Evolutionary conservation across 2,329 filamentous ascomycete species (phyloP), one percentile per base, ranked within the genome.

Genomic region (Hypoxylon sp.): DNA sequence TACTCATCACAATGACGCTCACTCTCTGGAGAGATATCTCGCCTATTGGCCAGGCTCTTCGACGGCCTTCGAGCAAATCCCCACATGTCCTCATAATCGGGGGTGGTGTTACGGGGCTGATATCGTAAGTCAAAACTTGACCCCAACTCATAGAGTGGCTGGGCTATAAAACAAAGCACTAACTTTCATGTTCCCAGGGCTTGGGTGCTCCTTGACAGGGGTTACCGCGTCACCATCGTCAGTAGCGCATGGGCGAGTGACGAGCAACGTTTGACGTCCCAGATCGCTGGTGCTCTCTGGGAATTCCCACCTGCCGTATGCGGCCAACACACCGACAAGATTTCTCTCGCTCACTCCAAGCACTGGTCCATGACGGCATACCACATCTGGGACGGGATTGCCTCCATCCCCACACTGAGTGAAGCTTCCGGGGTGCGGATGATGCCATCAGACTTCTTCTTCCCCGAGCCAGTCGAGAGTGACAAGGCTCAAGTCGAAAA

Each of bases 281-380:
- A 85, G 68, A 82, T 84, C 57, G 82, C 82, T 0, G 83, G 82
- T 11, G 82, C 83, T 0, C 77, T 85, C 1, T 85, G 83, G 83
- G 82, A 85, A 66, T 82, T 77, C 57, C 82, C 83, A 27, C 82
- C 83, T 0, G 82, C 81, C 0, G 81, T 81, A 1, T 85, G 83
- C 66, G 83, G 82, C 2, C 77, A 79, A 33, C 81, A 84, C 59
- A 81, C 79, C 1, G 80, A 82, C 71, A 76, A 77, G 48, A 80
- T 81, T 50, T 82, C 79, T 0, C 74, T 82, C 14, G 76, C 79
- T 8, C 75, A 81, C 57, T 82, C 80, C 2, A 82, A 82, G 71
- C 73, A 73, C 37, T 83, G 81, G 81, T 79, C 77, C 59, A 81
- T 83, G 78, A 79, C 76, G 5, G 75, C 79, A n/a, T 83, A 82